phyloP scores from a whole-genome alignment of 2,329 filamentous ascomycete genomes.

The Neobulgaria alba region DNA sequence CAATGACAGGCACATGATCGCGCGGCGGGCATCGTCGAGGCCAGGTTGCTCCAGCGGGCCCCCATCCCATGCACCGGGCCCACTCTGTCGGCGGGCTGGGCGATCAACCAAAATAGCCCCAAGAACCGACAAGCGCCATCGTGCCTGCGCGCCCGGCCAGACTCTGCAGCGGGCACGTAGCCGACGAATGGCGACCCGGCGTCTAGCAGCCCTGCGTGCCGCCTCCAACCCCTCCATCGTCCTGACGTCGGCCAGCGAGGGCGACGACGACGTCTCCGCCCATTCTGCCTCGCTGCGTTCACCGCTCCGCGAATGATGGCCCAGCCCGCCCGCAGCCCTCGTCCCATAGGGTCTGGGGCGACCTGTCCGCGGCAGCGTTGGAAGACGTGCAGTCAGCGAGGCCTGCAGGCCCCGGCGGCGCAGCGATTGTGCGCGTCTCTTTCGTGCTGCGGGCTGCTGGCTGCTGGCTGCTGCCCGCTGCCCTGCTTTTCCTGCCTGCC shows the following conservation, averaged over 20 bases:
- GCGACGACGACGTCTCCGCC: neutral
- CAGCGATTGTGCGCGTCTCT: constrained; percentile 5
- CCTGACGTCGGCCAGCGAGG: neutral
- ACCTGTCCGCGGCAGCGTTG: constrained; percentile 15
- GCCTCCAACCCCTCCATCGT: neutral
- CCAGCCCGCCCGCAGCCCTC: no score
- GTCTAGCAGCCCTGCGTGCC: constrained; percentile 12
- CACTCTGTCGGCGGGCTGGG: no score
- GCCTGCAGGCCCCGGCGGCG: constrained; percentile 19
- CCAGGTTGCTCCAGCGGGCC: no score
- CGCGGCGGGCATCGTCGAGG: no score
- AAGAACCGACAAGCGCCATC: constrained; percentile 22
- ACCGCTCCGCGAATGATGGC: constrained; percentile 20
- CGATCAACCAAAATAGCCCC: constrained; percentile 13
- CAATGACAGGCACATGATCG: constrained; percentile 19
- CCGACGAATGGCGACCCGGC: constrained; percentile 24
- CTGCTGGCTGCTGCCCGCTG: no score
- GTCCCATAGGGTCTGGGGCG: no score
- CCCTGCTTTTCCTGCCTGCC: constrained; percentile 3
- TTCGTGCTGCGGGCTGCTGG: neutral
- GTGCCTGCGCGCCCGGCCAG: neutral
- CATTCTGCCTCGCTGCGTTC: constrained; percentile 18
- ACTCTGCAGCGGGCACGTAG: no score
- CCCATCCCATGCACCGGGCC: no score
- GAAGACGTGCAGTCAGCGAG: constrained; percentile 8